phyloP scores from a whole-genome alignment of 345 rosid species.

The Lepidium aucheri region DNA sequence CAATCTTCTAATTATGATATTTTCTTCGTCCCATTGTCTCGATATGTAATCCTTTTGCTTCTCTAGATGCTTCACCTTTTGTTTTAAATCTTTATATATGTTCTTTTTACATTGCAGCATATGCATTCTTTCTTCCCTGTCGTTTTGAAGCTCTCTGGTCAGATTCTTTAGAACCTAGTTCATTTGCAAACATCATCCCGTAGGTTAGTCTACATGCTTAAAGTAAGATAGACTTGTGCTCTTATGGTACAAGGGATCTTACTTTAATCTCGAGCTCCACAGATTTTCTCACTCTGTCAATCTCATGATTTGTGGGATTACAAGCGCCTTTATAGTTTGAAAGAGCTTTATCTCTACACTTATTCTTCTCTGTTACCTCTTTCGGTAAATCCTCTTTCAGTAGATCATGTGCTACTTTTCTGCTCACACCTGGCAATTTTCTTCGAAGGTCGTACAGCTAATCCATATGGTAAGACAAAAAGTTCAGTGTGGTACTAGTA shows the following conservation, averaged over 20 bases:
- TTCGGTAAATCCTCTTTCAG: background rate
- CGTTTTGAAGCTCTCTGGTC: slow-evolving; percentile 6
- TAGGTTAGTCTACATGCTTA: background rate
- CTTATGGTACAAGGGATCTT: background rate
- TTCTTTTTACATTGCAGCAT: background rate
- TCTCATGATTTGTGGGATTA: background rate
- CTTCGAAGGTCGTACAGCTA: background rate
- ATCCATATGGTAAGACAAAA: background rate
- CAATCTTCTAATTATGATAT: background rate
- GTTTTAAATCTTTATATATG: background rate
- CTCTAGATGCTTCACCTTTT: background rate
- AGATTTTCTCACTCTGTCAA: slow-evolving; percentile 2
- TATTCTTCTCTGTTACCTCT: slow-evolving; percentile 11
- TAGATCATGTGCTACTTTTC: background rate
- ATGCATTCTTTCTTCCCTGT: background rate
- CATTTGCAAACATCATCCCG: background rate
- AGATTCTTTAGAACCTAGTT: slow-evolving; percentile 13
- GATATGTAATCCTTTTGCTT: slow-evolving; percentile 1
- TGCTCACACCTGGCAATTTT: background rate
- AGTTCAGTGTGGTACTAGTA: background rate
- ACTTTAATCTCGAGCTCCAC: slow-evolving; percentile 14
- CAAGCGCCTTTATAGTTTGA: background rate
- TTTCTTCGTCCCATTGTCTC: background rate
- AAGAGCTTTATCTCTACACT: slow-evolving; percentile 7
- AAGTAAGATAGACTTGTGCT: background rate